A percentile compares a stretch with the other conserved stretches of the same genome.
These are phyloP conservation scores for Senna tora DNA, from an alignment of 306 rosid genomes.

Conservation along the genomic window DNA sequence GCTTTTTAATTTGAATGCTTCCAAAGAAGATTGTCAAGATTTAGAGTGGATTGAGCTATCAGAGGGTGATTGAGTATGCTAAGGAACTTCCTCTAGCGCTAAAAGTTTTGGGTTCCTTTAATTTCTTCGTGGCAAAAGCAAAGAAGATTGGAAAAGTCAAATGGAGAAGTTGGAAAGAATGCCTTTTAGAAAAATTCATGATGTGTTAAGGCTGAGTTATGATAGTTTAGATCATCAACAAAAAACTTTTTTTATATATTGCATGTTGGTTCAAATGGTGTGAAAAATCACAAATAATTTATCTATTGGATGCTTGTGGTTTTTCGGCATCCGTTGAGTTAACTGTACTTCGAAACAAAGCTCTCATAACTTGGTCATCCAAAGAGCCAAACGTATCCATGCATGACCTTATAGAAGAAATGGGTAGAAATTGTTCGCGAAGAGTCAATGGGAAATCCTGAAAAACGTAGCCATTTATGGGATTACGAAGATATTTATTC, in stretches of 20 bases:
- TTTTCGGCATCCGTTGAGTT: conserved; percentile 21
- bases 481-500: not conserved
- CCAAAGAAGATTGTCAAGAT: not conserved
- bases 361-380: conserved; percentile 24
- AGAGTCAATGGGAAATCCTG: not conserved
- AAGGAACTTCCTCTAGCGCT: conserved; percentile 22
- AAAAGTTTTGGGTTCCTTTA: conserved; percentile 4
- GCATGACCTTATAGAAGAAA: conserved; percentile 4
- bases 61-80: not conserved
- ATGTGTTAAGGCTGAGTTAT: not conserved
- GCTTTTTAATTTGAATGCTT: conserved; percentile 28
- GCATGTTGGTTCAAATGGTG: conserved; percentile 30
- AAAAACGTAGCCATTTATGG: not conserved
- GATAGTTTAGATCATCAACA: not conserved
- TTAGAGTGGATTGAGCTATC: not conserved
- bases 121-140: not conserved
- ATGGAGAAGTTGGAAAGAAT: not conserved
- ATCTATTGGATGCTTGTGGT: conserved; percentile 34
- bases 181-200: not conserved
- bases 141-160: conserved; percentile 28
- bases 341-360: not conserved
- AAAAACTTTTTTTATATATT: conserved; percentile 34
- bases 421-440: not conserved
- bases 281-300: not conserved
- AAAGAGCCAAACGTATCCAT: not conserved